phyloP scores from a whole-genome alignment of 2,329 filamentous ascomycete species.

The Penicillium sp. region DNA sequence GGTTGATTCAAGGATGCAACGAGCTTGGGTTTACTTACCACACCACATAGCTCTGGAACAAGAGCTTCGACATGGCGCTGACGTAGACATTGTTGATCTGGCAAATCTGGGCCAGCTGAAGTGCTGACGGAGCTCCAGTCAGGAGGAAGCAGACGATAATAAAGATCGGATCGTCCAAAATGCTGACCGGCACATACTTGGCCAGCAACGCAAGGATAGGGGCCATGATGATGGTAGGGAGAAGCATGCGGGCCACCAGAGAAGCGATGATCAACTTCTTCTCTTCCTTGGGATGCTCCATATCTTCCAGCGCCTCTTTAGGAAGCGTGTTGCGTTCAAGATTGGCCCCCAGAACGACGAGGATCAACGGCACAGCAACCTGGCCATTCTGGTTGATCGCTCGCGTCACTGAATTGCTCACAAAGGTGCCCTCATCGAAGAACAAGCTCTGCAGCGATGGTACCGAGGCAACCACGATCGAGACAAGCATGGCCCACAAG shows the following conservation, averaged over 20 bases:
- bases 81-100: constrained; percentile 97
- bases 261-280: constrained; percentile 77
- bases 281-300: constrained; percentile 60
- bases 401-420: constrained; percentile 84
- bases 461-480: constrained; percentile 80
- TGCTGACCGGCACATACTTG: constrained; percentile 85
- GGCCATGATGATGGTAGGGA: constrained; percentile 86
- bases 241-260: constrained; percentile 78
- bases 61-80: constrained; percentile 78
- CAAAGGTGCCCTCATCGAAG: constrained; percentile 78
- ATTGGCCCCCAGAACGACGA: constrained; percentile 91
- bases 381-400: constrained; percentile 79
- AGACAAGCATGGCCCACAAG: constrained; percentile 88
- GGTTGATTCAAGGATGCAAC: no score
- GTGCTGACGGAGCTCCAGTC: constrained; percentile 80
- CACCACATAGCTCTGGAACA: constrained; percentile 95
- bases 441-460: constrained; percentile 74
- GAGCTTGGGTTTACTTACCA: no score
- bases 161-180: constrained; percentile 94
- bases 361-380: constrained; percentile 86
- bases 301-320: constrained; percentile 53
- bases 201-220: constrained; percentile 77
- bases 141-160: constrained; percentile 95
- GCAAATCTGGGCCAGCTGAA: constrained; percentile 95
- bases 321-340: constrained; percentile 82